Evolutionary conservation across 176 grass and related monocot species (phyloP), one percentile per base, ranked within the genome.

Genomic region (maize (Zea mays)): DNA sequence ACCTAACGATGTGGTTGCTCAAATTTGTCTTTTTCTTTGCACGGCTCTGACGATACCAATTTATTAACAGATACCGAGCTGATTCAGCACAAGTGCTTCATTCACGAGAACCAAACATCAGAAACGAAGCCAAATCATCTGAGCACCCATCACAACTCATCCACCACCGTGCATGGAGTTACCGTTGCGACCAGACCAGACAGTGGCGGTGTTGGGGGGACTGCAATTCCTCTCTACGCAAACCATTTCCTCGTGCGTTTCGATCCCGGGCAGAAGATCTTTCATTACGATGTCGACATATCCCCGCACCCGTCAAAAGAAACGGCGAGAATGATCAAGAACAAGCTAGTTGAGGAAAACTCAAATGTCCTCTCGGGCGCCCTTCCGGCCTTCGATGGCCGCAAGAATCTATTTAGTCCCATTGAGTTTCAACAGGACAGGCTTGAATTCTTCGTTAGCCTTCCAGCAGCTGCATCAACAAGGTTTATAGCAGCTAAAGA

Each of bases 331-430:
- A 84, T 97, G 67, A 93, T 97, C 45, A 97, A 97, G 81, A 86
- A 83, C 15, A 97, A 97, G 62, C 67, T 97, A 61, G 89, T 97
- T 40, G 79, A 93, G 65, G 94, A 91, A 69, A 91, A 97, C 71
- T 85, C 86, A 1, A 84, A 80, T 50, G 55, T 85, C 46, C 80
- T 97, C 48, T 91, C 79, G 0, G 88, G 86, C 40, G 64, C 79
- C 10, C 48, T 90, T 72, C 89, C 91, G 1, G 91, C 90, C 68
- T 97, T 93, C 42, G 94, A 97, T 82, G 91, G 94, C 49, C 84
- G 94, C 66, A 97, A 87, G 86, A 93, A 87, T 74, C 68, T 97
- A 34, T 97, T 88, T 76, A 97, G 94, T 43, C 84, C 94, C n/a
- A 45, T 91, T 65, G 82, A 90, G 36, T 97, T 93, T 82, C 84